phyloP scores from a whole-genome alignment of 2,329 filamentous ascomycete species.

The Rhynchosporium graminicola region DNA sequence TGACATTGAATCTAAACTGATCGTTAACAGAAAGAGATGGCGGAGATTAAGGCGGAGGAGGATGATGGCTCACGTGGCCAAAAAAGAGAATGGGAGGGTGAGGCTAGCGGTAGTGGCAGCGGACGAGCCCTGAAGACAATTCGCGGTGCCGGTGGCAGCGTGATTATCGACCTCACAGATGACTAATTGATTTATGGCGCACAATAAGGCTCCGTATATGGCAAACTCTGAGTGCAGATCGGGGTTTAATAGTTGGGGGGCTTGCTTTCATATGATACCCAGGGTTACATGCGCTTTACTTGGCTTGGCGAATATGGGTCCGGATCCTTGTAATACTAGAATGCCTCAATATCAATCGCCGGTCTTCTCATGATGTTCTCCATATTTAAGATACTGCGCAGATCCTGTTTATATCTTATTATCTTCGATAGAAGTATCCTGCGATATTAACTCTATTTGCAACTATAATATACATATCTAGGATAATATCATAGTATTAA shows the following conservation, averaged over 20 bases:
- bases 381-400: not conserved
- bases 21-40: constrained; percentile 27
- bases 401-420: not conserved
- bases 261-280: constrained; percentile 13
- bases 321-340: constrained; percentile 1
- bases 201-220: not conserved
- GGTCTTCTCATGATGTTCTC: not conserved
- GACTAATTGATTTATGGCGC: constrained; percentile 18
- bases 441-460: not conserved
- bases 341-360: not conserved
- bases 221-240: not conserved
- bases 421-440: not conserved
- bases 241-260: not conserved
- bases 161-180: constrained; percentile 33
- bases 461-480: not conserved
- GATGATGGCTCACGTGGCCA: constrained; percentile 7
- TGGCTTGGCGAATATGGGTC: not conserved
- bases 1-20: not conserved
- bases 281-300: not conserved
- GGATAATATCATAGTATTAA: not conserved
- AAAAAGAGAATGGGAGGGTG: constrained; percentile 19
- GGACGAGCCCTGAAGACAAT: constrained; percentile 26
- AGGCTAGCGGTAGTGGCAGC: constrained; percentile 13
- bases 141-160: constrained; percentile 10
- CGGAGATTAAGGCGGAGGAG: constrained; percentile 29